Percentiles rank a stretch among this genome's conserved stretches.
phyloP scores from a whole-genome alignment of 441 rosid species.

The Gossypium lobatum region DNA sequence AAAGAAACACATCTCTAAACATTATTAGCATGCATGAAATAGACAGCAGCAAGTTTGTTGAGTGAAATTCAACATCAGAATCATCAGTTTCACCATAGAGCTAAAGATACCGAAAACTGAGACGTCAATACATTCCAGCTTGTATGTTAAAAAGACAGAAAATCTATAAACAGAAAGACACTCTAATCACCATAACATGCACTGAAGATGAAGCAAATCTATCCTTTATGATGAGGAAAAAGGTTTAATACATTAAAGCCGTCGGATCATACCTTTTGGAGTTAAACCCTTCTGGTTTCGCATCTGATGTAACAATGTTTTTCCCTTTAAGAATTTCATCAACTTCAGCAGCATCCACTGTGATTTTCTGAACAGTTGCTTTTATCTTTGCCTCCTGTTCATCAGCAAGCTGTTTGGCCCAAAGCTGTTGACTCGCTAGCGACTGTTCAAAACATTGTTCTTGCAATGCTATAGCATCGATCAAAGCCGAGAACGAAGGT shows the following conservation, averaged over 20 bases:
- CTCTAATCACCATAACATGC: not conserved
- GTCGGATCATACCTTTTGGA: not conserved
- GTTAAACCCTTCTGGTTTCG: not conserved
- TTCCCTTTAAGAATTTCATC: not conserved
- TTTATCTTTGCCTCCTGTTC: slow-evolving; percentile 10
- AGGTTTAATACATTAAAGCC: slow-evolving; percentile 4
- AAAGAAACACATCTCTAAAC: not conserved
- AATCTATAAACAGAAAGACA: not conserved
- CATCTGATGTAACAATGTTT: not conserved
- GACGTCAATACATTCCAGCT: not conserved
- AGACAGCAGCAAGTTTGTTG: not conserved
- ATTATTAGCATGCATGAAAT: not conserved
- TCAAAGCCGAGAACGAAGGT: not conserved
- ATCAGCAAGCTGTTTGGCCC: slow-evolving; percentile 11
- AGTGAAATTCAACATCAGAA: not conserved
- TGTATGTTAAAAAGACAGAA: not conserved
- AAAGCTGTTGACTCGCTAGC: not conserved
- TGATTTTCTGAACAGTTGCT: not conserved
- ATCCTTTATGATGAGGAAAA: not conserved
- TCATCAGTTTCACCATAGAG: not conserved
- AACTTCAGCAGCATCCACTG: not conserved
- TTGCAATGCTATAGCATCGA: not conserved
- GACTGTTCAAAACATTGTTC: slow-evolving; percentile 6
- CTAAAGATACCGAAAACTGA: not conserved
- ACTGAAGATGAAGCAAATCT: not conserved